phyloP scores from a whole-genome alignment of 129 eudicot species.

The Logfia minima region DNA sequence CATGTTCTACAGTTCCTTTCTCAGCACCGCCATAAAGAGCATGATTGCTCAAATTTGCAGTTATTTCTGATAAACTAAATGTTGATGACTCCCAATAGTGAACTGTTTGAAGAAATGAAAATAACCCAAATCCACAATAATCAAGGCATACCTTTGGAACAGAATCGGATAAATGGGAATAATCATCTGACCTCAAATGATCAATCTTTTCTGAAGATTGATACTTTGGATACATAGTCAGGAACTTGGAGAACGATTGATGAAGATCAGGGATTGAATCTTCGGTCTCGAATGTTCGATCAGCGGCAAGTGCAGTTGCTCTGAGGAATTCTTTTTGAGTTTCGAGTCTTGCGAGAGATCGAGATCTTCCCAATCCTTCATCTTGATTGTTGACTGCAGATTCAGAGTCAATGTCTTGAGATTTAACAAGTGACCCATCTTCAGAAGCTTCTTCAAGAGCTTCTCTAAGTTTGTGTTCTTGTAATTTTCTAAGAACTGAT shows the following conservation, averaged over 20 bases:
- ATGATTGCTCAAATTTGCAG: slow-evolving; percentile 96
- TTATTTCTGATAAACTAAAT: slow-evolving; percentile 89
- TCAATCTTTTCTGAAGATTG: slow-evolving; percentile 88
- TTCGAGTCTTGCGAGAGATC: slow-evolving; percentile 81
- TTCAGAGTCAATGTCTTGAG: slow-evolving; percentile 74
- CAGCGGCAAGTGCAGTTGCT: slow-evolving; percentile 96
- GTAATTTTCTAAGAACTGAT: slow-evolving; percentile 68
- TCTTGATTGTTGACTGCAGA: slow-evolving; percentile 55
- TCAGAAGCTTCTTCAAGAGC: slow-evolving; percentile 99
- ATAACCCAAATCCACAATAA: slow-evolving; percentile 95
- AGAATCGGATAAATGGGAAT: slow-evolving; percentile 62
- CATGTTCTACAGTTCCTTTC: slow-evolving; percentile 87
- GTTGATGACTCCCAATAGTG: slow-evolving; percentile 94
- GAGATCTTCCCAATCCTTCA: slow-evolving; percentile 71
- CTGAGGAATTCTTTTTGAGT: slow-evolving; percentile 86
- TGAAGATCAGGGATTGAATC: slow-evolving; percentile 74
- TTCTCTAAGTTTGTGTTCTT: slow-evolving; percentile 87
- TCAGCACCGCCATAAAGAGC: slow-evolving; percentile 98
- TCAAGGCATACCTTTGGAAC: slow-evolving; percentile 92
- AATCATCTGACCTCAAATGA: slow-evolving; percentile 86
- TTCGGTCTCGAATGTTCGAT: slow-evolving; percentile 64
- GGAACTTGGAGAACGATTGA: slow-evolving; percentile 81
- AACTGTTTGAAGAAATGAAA: slow-evolving; percentile 86
- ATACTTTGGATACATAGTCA: slow-evolving; percentile 93
- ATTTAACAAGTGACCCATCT: slow-evolving; percentile 88